phyloP scores from a whole-genome alignment of 169 alveolate species.

The Cryptosporidium baileyi region DNA sequence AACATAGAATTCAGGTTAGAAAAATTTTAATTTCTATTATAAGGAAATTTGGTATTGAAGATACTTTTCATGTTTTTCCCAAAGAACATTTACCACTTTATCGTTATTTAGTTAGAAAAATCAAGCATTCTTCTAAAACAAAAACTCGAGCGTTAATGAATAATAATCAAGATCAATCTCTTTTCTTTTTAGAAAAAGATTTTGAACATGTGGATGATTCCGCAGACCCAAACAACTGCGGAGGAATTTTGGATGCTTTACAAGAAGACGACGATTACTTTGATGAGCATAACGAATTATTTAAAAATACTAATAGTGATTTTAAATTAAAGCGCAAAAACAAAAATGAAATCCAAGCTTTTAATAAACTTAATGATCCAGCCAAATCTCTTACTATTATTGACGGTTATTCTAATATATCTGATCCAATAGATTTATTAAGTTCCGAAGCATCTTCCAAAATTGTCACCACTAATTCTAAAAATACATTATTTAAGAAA shows the following conservation, averaged over 20 bases:
- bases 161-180: background rate
- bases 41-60: slow-evolving; percentile 19
- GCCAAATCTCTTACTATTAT: slow-evolving; percentile 7
- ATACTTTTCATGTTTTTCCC: slow-evolving; percentile 27
- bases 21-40: slow-evolving; percentile 8
- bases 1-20: slow-evolving; percentile 31
- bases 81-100: slow-evolving; percentile 4
- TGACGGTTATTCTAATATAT: background rate
- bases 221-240: background rate
- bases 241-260: background rate
- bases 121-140: background rate
- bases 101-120: slow-evolving; percentile 15
- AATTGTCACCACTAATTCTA: background rate
- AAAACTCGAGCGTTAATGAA: background rate
- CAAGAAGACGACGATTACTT: background rate
- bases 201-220: background rate
- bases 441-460: slow-evolving; percentile 41
- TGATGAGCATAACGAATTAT: background rate
- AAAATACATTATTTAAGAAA: background rate
- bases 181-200: background rate
- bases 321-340: background rate
- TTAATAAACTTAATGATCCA: background rate
- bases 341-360: background rate
- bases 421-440: slow-evolving; percentile 45
- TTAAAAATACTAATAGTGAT: background rate